Conservation (phyloP, 2,329 filamentous ascomycete species). For the Coniochaeta sp. region DNA sequence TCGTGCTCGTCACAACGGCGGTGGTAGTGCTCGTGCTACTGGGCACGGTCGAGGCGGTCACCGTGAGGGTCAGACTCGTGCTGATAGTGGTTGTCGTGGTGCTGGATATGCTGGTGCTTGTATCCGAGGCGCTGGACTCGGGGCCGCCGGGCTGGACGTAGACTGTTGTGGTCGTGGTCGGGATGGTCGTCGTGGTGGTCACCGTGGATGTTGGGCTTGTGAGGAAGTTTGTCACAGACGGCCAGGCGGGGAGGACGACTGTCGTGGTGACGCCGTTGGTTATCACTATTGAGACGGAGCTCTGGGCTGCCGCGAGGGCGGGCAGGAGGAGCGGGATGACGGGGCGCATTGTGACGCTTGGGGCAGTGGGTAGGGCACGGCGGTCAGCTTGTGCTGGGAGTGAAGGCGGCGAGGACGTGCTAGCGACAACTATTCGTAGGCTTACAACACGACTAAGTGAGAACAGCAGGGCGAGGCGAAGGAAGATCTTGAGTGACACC, state of each 20-base stretch:
- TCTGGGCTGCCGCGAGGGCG: constrained; percentile 13
- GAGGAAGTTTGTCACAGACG: constrained; percentile 3
- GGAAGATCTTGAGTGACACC: background rate
- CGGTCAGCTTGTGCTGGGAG: background rate
- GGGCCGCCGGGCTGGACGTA: background rate
- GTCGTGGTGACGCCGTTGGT: constrained; percentile 13
- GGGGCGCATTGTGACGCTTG: background rate
- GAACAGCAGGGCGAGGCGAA: background rate
- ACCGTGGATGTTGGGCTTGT: constrained; percentile 3
- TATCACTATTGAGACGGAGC: constrained; percentile 9
- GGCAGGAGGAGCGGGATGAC: constrained; percentile 7
- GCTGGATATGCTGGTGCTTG: background rate
- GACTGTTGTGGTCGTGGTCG: constrained; percentile 6
- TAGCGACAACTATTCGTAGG: background rate
- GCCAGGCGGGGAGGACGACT: constrained; percentile 11
- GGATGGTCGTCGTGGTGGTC: constrained; percentile 5
- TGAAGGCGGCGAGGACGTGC: background rate
- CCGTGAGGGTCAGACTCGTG: background rate
- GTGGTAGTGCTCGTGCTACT: background rate
- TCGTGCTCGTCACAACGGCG: background rate
- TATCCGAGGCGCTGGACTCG: background rate
- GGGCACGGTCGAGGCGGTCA: background rate
- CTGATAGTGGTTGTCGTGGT: background rate
- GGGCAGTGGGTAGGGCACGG: background rate
- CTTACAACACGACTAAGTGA: background rate